Conservation (phyloP, 176 grass and related monocot species). For the Avena eriantha region DNA sequence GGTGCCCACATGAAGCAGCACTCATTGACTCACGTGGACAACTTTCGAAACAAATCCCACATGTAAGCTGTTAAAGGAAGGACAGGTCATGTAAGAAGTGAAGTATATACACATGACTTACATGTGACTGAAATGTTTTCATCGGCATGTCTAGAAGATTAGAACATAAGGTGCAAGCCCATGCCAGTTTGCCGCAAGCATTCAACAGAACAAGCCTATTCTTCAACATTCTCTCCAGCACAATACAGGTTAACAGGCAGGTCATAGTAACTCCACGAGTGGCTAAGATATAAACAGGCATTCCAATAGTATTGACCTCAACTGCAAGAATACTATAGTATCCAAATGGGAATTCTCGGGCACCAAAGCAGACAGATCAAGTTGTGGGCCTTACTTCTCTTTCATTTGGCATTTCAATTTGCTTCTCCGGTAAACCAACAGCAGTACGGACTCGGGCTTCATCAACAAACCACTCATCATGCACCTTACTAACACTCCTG, state of each 20-base stretch:
- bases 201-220: slow-evolving; percentile 28
- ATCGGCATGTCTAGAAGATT: slow-evolving; percentile 27
- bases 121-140: slow-evolving; percentile 15
- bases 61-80: slow-evolving; percentile 73
- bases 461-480: slow-evolving; percentile 99
- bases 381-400: slow-evolving; percentile 74
- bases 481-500: slow-evolving; percentile 99
- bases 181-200: slow-evolving; percentile 24
- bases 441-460: slow-evolving; percentile 87
- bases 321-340: slow-evolving; percentile 13
- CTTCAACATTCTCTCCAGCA: slow-evolving; percentile 30
- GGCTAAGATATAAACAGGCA: background rate
- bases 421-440: slow-evolving; percentile 81
- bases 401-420: slow-evolving; percentile 61
- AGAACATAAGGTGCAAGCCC: slow-evolving; percentile 1
- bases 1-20: slow-evolving; percentile 88
- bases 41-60: slow-evolving; percentile 97
- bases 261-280: background rate
- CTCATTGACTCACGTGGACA: slow-evolving; percentile 72
- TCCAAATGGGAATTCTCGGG: background rate
- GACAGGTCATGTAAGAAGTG: slow-evolving; percentile 41
- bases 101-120: slow-evolving; percentile 30
- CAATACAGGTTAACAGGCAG: slow-evolving; percentile 5
- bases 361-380: slow-evolving; percentile 44
- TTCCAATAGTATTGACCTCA: background rate